A percentile compares a stretch with the other conserved stretches of the same genome.
Evolutionary conservation across 306 rosid species (phyloP).

Genomic region (Mimosa bimucronata): DNA sequence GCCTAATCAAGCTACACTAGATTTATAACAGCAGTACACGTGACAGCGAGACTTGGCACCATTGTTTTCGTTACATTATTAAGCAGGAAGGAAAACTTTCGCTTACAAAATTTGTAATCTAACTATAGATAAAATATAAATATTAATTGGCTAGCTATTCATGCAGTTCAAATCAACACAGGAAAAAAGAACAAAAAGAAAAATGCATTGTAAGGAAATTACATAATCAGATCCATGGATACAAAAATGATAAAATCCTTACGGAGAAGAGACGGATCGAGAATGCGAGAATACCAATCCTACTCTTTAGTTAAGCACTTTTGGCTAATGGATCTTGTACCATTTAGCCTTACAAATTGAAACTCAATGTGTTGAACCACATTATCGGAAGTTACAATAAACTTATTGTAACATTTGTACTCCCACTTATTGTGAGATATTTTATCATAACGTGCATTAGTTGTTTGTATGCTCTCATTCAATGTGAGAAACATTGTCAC

Average conservation of each 20-base stretch:
- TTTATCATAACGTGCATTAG: no score
- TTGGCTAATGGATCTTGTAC: no score
- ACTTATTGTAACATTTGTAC: no score
- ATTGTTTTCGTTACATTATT: not conserved
- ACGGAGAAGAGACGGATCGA: constrained; percentile 99
- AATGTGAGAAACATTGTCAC: no score
- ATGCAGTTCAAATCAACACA: constrained; percentile 21
- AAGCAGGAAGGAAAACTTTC: not conserved
- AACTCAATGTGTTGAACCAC: no score
- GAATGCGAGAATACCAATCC: constrained; percentile 97
- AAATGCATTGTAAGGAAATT: not conserved
- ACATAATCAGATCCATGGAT: constrained; percentile 51
- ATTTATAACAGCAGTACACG: not conserved
- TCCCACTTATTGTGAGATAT: no score
- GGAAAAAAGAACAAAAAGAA: not conserved
- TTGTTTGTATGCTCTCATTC: no score
- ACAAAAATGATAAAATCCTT: constrained; percentile 40
- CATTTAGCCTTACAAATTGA: no score
- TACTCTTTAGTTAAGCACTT: no score
- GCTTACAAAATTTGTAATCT: not conserved
- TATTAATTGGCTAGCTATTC: constrained; percentile 13
- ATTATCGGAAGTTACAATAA: no score
- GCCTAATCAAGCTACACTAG: constrained; percentile 12
- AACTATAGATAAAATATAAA: constrained; percentile 10
- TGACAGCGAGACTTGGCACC: constrained; percentile 16